Conservation (phyloP, 2,329 filamentous ascomycete genomes). For the Ophiocordyceps camponoti-rufipedis region DNA sequence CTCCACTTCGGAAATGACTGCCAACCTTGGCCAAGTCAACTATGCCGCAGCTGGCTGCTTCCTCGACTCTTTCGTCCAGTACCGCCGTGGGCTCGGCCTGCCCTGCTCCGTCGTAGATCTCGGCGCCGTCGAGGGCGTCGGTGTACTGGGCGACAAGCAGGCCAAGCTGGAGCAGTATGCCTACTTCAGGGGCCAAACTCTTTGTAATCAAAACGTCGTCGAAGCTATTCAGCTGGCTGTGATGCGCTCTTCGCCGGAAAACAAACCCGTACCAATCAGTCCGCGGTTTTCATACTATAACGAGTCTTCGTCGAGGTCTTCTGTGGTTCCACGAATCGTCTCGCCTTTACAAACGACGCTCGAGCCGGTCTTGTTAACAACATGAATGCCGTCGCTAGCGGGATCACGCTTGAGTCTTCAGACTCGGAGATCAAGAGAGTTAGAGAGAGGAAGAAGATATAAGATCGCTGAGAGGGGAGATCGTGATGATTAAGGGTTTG, state of each 20-base stretch:
- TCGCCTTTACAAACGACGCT: conserved; percentile 3
- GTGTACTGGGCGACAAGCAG: conserved; percentile 1
- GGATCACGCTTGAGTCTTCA: neutral
- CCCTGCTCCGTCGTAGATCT: conserved; percentile 2
- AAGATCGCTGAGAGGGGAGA: too few species aligned
- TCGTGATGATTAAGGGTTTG: too few species aligned
- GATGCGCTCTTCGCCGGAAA: neutral
- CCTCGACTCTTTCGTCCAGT: conserved; percentile 9
- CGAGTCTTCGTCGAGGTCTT: conserved; percentile 1
- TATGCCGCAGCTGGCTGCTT: conserved; percentile 15
- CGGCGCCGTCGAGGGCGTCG: conserved; percentile 1
- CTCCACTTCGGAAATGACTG: conserved; percentile 10
- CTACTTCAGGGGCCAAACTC: conserved; percentile 1
- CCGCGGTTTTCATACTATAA: neutral
- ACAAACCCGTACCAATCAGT: neutral
- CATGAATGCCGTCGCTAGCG: neutral
- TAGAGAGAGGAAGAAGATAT: too few species aligned
- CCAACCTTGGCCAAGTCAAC: conserved; percentile 10
- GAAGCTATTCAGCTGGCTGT: conserved; percentile 2
- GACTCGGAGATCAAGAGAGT: conserved; percentile 3
- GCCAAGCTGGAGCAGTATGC: conserved; percentile 3
- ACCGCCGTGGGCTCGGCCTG: conserved; percentile 3
- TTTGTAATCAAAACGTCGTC: conserved; percentile 3
- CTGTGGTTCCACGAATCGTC: conserved; percentile 2
- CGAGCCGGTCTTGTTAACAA: conserved; percentile 2